These are phyloP conservation scores for Lotus japonicus DNA, from an alignment of 306 rosid genomes.

Conservation along the genomic window DNA sequence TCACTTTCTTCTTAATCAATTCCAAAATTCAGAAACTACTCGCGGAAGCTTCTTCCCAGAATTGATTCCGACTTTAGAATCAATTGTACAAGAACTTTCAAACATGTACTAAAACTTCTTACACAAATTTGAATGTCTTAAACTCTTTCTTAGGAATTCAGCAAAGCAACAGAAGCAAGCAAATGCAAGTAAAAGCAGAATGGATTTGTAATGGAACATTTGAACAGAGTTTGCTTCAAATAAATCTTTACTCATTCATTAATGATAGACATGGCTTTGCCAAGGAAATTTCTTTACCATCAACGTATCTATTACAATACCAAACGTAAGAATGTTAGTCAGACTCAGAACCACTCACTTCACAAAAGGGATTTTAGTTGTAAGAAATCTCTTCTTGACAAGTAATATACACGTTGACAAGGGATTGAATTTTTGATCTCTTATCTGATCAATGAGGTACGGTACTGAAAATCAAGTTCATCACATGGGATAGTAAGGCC, in stretches of 20 bases:
- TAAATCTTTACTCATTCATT: background rate
- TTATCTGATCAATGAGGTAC: slow-evolving; percentile 49
- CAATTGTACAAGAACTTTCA: too few relatives aligned
- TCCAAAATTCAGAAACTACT: too few relatives aligned
- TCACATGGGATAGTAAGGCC: slow-evolving; percentile 85
- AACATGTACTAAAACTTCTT: too few relatives aligned
- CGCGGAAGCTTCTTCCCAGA: too few relatives aligned
- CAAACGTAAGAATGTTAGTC: slow-evolving; percentile 14
- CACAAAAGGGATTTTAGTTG: background rate
- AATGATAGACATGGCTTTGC: background rate
- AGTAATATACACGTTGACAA: background rate
- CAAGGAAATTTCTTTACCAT: slow-evolving; percentile 10
- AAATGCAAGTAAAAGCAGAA: background rate
- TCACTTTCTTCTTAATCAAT: too few relatives aligned
- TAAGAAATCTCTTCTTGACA: background rate
- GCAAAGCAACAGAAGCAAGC: background rate
- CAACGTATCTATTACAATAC: slow-evolving; percentile 13
- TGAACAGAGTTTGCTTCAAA: background rate
- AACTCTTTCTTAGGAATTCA: background rate
- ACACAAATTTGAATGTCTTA: background rate
- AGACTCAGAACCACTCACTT: background rate
- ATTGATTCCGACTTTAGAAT: too few relatives aligned
- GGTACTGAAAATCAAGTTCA: slow-evolving; percentile 54
- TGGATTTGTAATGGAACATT: background rate
- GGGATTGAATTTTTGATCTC: background rate